Percentiles rank a stretch among this genome's conserved stretches.
Conservation (phyloP, 306 rosid species). For the Luffa acutangula region DNA sequence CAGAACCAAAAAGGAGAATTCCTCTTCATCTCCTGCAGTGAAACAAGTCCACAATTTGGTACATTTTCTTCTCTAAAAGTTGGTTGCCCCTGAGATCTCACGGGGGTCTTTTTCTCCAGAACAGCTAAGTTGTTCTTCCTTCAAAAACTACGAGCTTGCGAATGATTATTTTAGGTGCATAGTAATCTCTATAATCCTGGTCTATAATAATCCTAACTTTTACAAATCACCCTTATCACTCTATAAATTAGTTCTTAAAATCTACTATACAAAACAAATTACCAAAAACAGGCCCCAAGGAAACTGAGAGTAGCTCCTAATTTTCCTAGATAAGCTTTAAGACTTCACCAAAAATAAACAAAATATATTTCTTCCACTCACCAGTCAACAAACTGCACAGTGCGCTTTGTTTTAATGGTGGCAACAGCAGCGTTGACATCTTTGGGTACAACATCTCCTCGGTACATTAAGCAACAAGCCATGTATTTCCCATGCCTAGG, state of each 20-base stretch:
- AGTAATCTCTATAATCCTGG: background rate
- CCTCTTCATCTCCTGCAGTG: background rate
- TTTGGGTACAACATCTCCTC: conserved; percentile 98
- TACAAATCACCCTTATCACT: background rate
- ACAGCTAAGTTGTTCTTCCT: background rate
- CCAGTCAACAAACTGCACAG: conserved; percentile 99
- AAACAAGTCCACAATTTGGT: background rate
- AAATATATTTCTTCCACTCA: conserved; percentile 15
- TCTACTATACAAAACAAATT: background rate
- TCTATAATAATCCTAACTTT: background rate
- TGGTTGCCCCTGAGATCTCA: background rate
- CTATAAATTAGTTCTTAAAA: background rate
- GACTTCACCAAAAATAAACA: background rate
- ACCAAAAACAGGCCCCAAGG: background rate
- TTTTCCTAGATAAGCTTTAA: background rate
- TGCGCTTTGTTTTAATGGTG: conserved; percentile 88
- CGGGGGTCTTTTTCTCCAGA: background rate
- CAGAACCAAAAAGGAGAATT: background rate
- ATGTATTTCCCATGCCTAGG: conserved; percentile 99
- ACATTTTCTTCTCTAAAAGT: background rate
- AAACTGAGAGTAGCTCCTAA: background rate
- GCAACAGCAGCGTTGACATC: conserved; percentile 95
- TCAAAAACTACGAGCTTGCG: background rate
- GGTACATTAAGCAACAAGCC: conserved; percentile 98
- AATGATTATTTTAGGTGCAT: background rate